Percentiles rank a stretch among this genome's conserved stretches.
These are phyloP conservation scores for Aureobasidium sp. DNA, from an alignment of 2,329 filamentous ascomycete species.

Conservation along the genomic window DNA sequence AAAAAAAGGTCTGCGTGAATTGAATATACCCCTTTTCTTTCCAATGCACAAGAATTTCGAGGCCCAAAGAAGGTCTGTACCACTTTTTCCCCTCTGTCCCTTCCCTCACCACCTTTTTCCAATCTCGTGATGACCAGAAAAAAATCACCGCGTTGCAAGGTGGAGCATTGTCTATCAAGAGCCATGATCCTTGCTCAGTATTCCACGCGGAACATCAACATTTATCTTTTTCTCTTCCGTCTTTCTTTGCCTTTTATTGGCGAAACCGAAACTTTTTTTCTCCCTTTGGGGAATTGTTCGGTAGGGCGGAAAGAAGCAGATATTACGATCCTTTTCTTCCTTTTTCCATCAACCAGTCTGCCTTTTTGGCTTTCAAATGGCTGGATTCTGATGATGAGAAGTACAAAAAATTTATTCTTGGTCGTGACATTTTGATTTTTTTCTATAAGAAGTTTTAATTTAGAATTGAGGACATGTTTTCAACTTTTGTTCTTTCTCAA, in stretches of 20 bases:
- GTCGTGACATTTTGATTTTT: conserved; percentile 12
- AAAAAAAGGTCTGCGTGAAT: neutral
- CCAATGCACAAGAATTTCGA: neutral
- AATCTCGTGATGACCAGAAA: conserved; percentile 7
- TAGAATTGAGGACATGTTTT: neutral
- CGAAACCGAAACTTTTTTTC: neutral
- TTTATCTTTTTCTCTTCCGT: neutral
- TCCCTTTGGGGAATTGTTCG: neutral
- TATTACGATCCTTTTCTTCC: neutral
- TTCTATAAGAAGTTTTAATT: too few species aligned
- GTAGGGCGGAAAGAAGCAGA: too few species aligned
- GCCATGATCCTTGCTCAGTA: conserved; percentile 49
- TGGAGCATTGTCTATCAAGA: conserved; percentile 45
- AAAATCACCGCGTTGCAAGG: conserved; percentile 40
- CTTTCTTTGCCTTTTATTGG: neutral
- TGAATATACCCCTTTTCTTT: conserved; percentile 7
- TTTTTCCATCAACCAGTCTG: neutral
- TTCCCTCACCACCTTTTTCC: neutral
- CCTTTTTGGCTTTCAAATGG: too few species aligned
- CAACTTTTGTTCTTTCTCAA: conserved; percentile 34
- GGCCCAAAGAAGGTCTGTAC: conserved; percentile 10
- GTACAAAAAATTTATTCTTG: neutral
- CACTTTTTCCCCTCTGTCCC: conserved; percentile 2
- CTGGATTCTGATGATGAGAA: too few species aligned
- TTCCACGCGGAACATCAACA: conserved; percentile 44